phyloP scores from a whole-genome alignment of 2,329 filamentous ascomycete genomes.

The Phialophora macrospora region DNA sequence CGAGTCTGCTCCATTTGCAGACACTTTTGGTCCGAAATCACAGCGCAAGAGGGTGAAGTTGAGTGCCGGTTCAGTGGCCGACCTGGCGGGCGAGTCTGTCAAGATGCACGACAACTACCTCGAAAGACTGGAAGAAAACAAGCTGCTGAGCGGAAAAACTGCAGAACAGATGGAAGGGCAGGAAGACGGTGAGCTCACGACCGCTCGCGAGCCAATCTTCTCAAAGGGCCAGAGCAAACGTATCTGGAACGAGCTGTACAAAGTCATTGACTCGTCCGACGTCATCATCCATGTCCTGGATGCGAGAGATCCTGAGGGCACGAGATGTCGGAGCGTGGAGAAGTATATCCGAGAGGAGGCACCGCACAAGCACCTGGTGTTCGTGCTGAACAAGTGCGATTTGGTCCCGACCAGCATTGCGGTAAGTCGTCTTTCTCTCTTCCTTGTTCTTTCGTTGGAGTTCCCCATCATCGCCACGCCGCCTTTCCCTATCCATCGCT shows the following conservation, averaged over 20 bases:
- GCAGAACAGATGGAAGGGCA: slow-evolving; percentile 56
- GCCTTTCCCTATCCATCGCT: slow-evolving; percentile 61
- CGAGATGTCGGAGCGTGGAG: slow-evolving; percentile 85
- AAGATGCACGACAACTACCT: slow-evolving; percentile 82
- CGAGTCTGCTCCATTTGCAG: slow-evolving; percentile 80
- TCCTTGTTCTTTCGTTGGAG: not conserved
- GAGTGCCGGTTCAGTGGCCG: slow-evolving; percentile 77
- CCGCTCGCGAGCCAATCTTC: slow-evolving; percentile 84
- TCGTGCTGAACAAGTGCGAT: slow-evolving; percentile 89
- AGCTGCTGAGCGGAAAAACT: slow-evolving; percentile 70
- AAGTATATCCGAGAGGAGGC: slow-evolving; percentile 94
- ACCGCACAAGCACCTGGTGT: slow-evolving; percentile 92
- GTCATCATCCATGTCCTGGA: slow-evolving; percentile 93
- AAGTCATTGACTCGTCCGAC: slow-evolving; percentile 93
- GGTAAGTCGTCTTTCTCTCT: slow-evolving; percentile 68
- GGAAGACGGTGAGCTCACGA: slow-evolving; percentile 58
- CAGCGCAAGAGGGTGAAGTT: slow-evolving; percentile 93
- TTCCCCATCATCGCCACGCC: not conserved
- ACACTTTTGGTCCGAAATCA: slow-evolving; percentile 91
- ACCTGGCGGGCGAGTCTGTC: slow-evolving; percentile 78
- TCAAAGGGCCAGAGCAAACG: slow-evolving; percentile 93
- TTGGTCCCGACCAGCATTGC: slow-evolving; percentile 89
- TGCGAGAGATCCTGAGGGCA: slow-evolving; percentile 86
- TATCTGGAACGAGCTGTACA: slow-evolving; percentile 96
- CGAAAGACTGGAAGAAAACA: slow-evolving; percentile 78